These are phyloP conservation scores for Aegle marmelos DNA, from an alignment of 345 rosid species.

Conservation along the genomic window DNA sequence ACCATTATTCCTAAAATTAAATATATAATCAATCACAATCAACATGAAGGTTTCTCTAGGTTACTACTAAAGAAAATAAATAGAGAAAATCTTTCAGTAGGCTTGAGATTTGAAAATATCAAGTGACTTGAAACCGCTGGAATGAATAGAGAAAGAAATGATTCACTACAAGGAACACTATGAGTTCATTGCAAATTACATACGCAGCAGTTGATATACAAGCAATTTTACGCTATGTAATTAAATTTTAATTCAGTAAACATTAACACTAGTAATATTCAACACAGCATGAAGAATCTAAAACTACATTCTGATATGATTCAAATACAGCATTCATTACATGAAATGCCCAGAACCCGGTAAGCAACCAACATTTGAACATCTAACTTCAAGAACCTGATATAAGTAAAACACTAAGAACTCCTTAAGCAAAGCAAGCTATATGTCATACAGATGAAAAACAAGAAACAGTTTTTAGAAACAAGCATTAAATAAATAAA, in stretches of 20 bases:
- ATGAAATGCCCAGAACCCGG: neutral
- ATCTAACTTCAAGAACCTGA: neutral
- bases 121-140: neutral
- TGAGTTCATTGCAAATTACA: constrained; percentile 6
- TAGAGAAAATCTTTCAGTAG: neutral
- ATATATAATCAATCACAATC: too few species aligned
- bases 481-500: constrained; percentile 7
- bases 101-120: neutral
- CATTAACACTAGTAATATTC: neutral
- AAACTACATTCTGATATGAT: too few species aligned
- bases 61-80: too few species aligned
- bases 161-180: neutral
- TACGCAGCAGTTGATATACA: neutral
- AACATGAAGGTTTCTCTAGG: too few species aligned
- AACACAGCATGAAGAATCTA: neutral
- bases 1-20: too few species aligned
- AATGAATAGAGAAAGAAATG: neutral
- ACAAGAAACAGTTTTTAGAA: neutral
- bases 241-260: neutral
- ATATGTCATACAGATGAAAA: neutral
- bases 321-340: neutral
- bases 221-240: too few species aligned
- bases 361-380: neutral
- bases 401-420: neutral
- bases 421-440: neutral